phyloP scores from a whole-genome alignment of 129 eudicot species.

The Ambrosia artemisiifolia region DNA sequence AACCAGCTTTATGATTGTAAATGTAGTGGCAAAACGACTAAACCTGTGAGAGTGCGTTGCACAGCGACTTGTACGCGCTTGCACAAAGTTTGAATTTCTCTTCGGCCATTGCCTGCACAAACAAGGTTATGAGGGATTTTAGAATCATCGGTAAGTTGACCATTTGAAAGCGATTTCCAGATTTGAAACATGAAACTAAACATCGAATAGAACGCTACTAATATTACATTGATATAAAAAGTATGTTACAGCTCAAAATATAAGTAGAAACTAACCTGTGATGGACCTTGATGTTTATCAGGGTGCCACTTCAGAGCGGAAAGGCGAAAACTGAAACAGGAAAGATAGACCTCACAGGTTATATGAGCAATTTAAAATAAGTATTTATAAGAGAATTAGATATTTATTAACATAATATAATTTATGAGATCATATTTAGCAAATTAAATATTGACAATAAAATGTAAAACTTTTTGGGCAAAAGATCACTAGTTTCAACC shows the following conservation, averaged over 20 bases:
- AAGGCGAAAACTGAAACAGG: slow-evolving; percentile 70
- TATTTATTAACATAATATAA: not conserved
- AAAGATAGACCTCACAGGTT: slow-evolving; percentile 8
- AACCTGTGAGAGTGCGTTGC: slow-evolving; percentile 52
- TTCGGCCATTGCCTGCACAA: slow-evolving; percentile 75
- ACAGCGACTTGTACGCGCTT: slow-evolving; percentile 73
- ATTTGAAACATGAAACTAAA: not conserved
- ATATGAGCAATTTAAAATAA: not conserved
- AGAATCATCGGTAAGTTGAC: not conserved
- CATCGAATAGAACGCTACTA: not conserved
- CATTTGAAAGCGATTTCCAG: not conserved
- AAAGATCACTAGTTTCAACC: not conserved
- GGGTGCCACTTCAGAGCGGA: slow-evolving; percentile 99
- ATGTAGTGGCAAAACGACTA: slow-evolving; percentile 13
- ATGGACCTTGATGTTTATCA: slow-evolving; percentile 82
- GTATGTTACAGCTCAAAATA: not conserved
- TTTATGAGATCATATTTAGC: not conserved
- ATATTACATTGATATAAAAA: not conserved
- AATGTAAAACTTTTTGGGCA: not conserved
- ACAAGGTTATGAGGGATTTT: not conserved
- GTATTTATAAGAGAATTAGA: not conserved
- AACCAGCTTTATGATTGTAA: not conserved
- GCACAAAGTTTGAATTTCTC: slow-evolving; percentile 86
- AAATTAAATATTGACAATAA: not conserved
- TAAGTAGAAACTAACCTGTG: slow-evolving; percentile 52